Conservation (phyloP, 2,329 filamentous ascomycete genomes). For the Didymella sp. region DNA sequence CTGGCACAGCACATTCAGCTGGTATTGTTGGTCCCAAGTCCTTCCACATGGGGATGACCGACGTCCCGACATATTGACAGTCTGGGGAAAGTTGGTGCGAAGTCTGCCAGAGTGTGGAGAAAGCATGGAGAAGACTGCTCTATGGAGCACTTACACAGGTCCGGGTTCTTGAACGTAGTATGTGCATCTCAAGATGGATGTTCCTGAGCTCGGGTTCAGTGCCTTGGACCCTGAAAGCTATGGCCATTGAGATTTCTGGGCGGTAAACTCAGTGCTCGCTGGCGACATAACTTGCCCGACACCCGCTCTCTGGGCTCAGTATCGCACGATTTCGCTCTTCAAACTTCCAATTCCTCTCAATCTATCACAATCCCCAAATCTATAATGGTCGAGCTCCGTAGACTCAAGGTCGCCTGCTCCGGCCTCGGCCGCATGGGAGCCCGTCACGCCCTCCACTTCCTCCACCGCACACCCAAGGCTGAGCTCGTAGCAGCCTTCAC, state of each 20-base stretch:
- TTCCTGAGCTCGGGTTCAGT: not conserved
- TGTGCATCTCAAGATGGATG: not conserved
- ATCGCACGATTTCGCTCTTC: conserved; percentile 3
- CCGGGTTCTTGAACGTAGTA: conserved; percentile 8
- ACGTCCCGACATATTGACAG: not conserved
- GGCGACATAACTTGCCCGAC: not conserved
- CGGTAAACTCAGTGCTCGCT: conserved; percentile 5
- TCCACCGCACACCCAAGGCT: conserved; percentile 55
- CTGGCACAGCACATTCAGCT: conserved; percentile 6
- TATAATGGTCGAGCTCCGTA: conserved; percentile 47
- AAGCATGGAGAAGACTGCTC: conserved; percentile 6
- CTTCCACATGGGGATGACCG: conserved; percentile 3
- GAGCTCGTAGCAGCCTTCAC: conserved; percentile 58
- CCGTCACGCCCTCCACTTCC: conserved; percentile 57
- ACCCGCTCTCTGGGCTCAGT: not conserved
- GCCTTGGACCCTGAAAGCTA: conserved; percentile 25
- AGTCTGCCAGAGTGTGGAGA: not conserved
- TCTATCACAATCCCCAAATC: not conserved
- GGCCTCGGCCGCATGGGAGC: conserved; percentile 60
- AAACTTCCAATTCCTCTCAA: too few relatives aligned
- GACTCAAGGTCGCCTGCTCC: conserved; percentile 55
- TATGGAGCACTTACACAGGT: not conserved
- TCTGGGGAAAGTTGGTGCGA: conserved; percentile 5
- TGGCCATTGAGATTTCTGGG: conserved; percentile 24
- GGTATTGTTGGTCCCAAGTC: conserved; percentile 5